phyloP scores from a whole-genome alignment of 371 early-diverging fungal genomes.

The Mortierella sp. region DNA sequence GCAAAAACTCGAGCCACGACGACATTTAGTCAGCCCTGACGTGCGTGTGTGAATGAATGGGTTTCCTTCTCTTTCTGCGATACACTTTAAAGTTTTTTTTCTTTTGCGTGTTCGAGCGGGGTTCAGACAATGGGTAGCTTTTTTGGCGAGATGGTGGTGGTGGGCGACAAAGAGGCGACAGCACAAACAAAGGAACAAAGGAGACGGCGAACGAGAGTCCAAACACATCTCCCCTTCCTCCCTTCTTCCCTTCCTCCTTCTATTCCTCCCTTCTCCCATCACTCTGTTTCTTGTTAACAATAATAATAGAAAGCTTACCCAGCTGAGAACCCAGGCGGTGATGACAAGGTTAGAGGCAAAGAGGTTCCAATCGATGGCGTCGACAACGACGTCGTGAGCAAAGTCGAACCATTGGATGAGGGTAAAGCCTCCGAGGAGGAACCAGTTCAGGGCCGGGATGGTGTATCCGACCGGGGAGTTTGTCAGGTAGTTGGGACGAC shows the following conservation, averaged over 20 bases:
- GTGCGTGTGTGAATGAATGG: neutral
- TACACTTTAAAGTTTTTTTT: neutral
- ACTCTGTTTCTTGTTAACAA: too few species aligned
- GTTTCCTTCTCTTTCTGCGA: neutral
- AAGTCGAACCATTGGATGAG: slow-evolving; percentile 48
- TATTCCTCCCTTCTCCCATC: too few species aligned
- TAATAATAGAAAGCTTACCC: slow-evolving; percentile 23
- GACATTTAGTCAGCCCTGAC: neutral
- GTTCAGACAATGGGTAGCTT: slow-evolving; percentile 6
- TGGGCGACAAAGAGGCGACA: neutral
- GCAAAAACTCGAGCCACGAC: neutral
- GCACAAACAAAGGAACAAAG: neutral
- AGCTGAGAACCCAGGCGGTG: slow-evolving; percentile 35
- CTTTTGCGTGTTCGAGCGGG: neutral
- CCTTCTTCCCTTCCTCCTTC: neutral
- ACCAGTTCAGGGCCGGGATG: slow-evolving; percentile 40
- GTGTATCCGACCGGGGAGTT: slow-evolving; percentile 32
- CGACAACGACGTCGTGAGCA: slow-evolving; percentile 53
- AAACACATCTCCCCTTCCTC: neutral
- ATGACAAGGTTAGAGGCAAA: slow-evolving; percentile 37
- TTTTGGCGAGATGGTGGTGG: neutral
- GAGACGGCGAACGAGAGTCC: neutral
- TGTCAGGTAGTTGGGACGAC: slow-evolving; percentile 37
- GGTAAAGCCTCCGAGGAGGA: slow-evolving; percentile 49
- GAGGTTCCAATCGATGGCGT: slow-evolving; percentile 42